Conservation (phyloP, 208 protist genomes). For the Trypanosoma boissoni region DNA sequence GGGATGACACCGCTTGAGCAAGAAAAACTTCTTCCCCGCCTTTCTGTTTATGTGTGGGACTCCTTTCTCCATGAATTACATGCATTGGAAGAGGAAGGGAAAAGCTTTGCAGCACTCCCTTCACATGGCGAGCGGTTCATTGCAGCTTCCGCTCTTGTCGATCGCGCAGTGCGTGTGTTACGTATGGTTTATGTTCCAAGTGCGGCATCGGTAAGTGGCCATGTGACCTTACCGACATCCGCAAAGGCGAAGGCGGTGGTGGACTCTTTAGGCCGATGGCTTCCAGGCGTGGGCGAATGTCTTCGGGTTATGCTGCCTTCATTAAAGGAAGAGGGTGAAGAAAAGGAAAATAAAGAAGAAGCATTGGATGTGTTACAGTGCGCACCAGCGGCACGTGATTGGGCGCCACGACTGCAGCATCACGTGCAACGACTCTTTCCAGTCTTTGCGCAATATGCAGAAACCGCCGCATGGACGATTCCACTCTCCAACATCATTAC, state of each 20-base stretch:
- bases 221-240: slow-evolving; percentile 18
- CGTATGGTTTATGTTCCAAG: slow-evolving; percentile 3
- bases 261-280: slow-evolving; percentile 18
- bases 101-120: background rate
- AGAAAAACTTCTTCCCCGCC: slow-evolving; percentile 7
- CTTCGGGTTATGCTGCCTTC: slow-evolving; percentile 5
- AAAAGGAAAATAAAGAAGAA: background rate
- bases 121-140: background rate
- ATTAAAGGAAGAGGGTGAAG: background rate
- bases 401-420: slow-evolving; percentile 8
- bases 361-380: background rate
- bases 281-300: slow-evolving; percentile 12
- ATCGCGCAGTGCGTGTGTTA: slow-evolving; percentile 1
- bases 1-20: slow-evolving; percentile 21
- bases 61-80: slow-evolving; percentile 9
- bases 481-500: slow-evolving; percentile 11
- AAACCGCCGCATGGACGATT: slow-evolving; percentile 20
- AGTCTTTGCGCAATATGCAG: slow-evolving; percentile 15
- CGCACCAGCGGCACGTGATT: slow-evolving; percentile 14
- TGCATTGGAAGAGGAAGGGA: slow-evolving; percentile 11
- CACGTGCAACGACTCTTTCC: slow-evolving; percentile 16
- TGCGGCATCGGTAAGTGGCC: background rate
- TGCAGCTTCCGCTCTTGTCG: slow-evolving; percentile 7
- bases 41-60: slow-evolving; percentile 16
- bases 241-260: slow-evolving; percentile 13